phyloP scores from a whole-genome alignment of 164 flowering plant genomes.

The Vitis rupestris region DNA sequence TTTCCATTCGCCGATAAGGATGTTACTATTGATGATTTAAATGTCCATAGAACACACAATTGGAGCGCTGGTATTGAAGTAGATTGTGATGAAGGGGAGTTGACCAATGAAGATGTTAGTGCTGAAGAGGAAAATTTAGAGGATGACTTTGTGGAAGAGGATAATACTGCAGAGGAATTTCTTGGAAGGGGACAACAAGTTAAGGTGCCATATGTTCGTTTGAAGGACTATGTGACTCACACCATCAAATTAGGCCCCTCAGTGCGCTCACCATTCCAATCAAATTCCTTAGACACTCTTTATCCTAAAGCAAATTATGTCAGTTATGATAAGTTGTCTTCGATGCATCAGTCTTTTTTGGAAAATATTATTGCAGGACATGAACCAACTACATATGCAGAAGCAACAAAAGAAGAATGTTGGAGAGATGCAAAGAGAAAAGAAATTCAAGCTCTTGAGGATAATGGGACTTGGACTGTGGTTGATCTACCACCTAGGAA shows the following conservation, averaged over 20 bases:
- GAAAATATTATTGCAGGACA: not conserved
- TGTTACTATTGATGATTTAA: no score
- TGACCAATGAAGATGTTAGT: no score
- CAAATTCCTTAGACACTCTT: slow-evolving; percentile 1
- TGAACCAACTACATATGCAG: not conserved
- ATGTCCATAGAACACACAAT: no score
- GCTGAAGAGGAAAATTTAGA: no score
- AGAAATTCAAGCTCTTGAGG: slow-evolving; percentile 7
- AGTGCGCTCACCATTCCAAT: not conserved
- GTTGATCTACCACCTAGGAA: not conserved
- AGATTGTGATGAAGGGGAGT: no score
- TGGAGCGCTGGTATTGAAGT: no score
- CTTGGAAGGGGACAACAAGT: not conserved
- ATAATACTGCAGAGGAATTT: no score
- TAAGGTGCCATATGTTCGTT: not conserved
- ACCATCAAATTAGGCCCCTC: not conserved
- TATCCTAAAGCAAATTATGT: not conserved
- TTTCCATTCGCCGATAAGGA: no score
- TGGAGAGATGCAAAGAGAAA: slow-evolving; percentile 8
- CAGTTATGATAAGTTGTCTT: not conserved
- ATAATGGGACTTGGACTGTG: slow-evolving; percentile 9
- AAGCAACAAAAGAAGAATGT: not conserved
- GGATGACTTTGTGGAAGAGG: no score
- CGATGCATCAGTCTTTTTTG: not conserved
- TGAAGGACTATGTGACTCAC: not conserved